Percentiles rank a stretch among this genome's conserved stretches.
These are phyloP conservation scores for Paecilomyces dactylethromorphus DNA, from an alignment of 2,329 filamentous ascomycete species.

Conservation along the genomic window DNA sequence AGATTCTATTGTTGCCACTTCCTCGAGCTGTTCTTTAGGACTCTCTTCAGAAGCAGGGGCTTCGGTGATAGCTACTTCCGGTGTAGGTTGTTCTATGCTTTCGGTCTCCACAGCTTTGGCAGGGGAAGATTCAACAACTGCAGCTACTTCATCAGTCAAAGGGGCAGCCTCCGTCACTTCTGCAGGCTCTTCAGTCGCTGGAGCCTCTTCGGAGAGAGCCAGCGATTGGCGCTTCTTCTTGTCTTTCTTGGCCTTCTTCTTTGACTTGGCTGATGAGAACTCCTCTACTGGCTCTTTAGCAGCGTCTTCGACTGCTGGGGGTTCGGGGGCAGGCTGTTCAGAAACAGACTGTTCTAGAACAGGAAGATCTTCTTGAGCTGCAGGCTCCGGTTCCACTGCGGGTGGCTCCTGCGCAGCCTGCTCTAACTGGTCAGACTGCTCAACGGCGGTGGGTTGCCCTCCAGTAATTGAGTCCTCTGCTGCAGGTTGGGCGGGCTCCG, in stretches of 20 bases:
- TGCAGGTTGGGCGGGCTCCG: background rate
- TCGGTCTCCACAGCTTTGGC: background rate
- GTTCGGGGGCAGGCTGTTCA: constrained; percentile 6
- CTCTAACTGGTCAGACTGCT: background rate
- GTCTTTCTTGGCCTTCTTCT: constrained; percentile 33
- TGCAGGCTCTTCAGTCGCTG: background rate
- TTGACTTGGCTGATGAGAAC: constrained; percentile 11
- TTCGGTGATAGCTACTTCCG: background rate
- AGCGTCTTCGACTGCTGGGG: background rate
- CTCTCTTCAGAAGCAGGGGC: background rate
- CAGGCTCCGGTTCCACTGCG: constrained; percentile 33
- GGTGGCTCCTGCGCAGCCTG: constrained; percentile 15
- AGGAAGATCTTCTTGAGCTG: constrained; percentile 13
- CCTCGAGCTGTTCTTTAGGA: background rate
- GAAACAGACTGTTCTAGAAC: constrained; percentile 1
- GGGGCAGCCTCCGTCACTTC: background rate
- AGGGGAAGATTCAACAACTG: background rate
- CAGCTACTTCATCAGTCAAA: background rate
- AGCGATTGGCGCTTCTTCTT: constrained; percentile 27
- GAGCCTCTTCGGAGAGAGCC: constrained; percentile 16
- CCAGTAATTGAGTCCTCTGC: background rate
- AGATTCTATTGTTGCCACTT: background rate
- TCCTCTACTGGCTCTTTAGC: constrained; percentile 6
- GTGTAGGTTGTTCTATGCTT: background rate
- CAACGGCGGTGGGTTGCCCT: background rate